phyloP scores from a whole-genome alignment of 495 filamentous ascomycete species.

The Xylaria cubensis region DNA sequence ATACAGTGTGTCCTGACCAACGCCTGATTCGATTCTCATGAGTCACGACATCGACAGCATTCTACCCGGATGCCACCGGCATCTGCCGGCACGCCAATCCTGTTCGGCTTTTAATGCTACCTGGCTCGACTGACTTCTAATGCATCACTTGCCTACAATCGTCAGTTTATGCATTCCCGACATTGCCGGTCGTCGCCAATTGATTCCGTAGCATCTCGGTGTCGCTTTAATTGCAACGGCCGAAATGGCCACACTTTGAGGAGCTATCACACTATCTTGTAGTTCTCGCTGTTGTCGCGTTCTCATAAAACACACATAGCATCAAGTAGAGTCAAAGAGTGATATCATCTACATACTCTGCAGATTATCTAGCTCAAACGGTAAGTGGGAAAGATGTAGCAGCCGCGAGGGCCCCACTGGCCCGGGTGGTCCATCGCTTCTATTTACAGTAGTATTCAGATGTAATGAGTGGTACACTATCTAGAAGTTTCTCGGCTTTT shows the following conservation, averaged over 20 bases:
- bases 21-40: constrained; percentile 24
- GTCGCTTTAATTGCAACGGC: constrained; percentile 11
- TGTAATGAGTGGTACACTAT: neutral
- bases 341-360: neutral
- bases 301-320: neutral
- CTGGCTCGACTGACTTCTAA: neutral
- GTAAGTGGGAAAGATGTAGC: neutral
- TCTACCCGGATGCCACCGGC: constrained; percentile 21
- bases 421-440: neutral
- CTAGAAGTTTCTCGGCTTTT: constrained; percentile 8
- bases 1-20: neutral
- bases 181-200: constrained; percentile 12
- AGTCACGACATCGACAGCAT: constrained; percentile 24
- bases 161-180: constrained; percentile 17
- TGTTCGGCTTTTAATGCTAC: neutral
- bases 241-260: neutral
- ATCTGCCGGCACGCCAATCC: constrained; percentile 12
- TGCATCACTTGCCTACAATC: neutral
- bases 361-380: neutral
- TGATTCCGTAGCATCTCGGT: neutral
- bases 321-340: neutral
- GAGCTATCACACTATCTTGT: neutral
- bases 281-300: neutral
- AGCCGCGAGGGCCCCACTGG: neutral
- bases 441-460: neutral